Conservation (phyloP, 208 protist species). For the Leishmania gerbilli region DNA sequence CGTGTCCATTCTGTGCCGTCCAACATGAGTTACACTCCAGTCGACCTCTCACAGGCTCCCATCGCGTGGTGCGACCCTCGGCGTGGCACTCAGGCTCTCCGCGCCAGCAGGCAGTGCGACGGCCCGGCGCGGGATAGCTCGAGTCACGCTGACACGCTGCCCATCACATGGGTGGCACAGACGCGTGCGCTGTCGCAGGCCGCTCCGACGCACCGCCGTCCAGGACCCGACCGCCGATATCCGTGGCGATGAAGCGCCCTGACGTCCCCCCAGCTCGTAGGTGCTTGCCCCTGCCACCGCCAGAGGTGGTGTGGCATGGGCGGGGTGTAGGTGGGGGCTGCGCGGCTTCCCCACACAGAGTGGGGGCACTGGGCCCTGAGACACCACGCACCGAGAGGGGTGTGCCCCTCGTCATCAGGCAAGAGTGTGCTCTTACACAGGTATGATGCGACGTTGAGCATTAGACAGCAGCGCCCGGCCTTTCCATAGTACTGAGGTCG, state of each 20-base stretch:
- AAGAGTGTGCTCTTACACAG: background rate
- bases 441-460: background rate
- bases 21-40: background rate
- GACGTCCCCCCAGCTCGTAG: background rate
- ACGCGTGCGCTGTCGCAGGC: background rate
- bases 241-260: background rate
- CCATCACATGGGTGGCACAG: background rate
- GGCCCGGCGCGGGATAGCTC: background rate
- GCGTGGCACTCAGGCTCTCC: background rate
- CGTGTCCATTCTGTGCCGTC: background rate
- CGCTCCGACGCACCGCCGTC: background rate
- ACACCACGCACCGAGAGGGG: background rate
- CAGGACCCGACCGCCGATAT: background rate
- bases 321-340: background rate
- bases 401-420: background rate
- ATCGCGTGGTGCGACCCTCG: background rate
- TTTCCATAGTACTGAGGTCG: background rate
- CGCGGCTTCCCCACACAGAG: background rate
- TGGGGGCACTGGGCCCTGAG: background rate
- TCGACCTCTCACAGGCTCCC: background rate
- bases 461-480: background rate
- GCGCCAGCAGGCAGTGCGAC: background rate
- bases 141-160: background rate
- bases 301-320: background rate
- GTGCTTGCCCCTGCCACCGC: background rate